phyloP scores from a whole-genome alignment of 441 rosid genomes.

The Croton setiger region DNA sequence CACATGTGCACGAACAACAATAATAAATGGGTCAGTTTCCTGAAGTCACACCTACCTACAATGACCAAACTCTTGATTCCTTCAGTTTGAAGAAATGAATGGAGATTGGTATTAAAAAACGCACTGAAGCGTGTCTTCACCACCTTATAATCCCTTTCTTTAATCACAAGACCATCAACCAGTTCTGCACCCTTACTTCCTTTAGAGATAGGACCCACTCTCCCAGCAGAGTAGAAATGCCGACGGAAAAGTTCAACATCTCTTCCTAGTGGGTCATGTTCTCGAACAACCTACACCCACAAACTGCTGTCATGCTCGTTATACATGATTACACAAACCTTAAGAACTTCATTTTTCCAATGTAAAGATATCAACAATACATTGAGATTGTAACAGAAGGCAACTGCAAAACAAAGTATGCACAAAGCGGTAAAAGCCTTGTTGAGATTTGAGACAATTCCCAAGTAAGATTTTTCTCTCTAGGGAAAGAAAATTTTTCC shows the following conservation, averaged over 20 bases:
- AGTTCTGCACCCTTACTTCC: slow-evolving; percentile 61
- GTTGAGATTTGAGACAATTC: background rate
- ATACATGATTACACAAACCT: slow-evolving; percentile 3
- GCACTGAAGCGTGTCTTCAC: slow-evolving; percentile 89
- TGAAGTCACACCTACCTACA: slow-evolving; percentile 41
- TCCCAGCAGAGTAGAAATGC: slow-evolving; percentile 49
- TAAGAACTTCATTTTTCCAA: background rate
- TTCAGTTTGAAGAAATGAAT: slow-evolving; percentile 54
- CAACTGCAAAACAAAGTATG: background rate
- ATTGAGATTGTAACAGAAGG: background rate
- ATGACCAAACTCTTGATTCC: slow-evolving; percentile 50
- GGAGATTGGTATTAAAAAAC: slow-evolving; percentile 67
- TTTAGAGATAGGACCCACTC: slow-evolving; percentile 53
- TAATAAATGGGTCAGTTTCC: background rate
- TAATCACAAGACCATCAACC: slow-evolving; percentile 63
- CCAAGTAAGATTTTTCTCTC: background rate
- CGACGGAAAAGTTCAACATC: slow-evolving; percentile 73
- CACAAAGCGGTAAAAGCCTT: background rate
- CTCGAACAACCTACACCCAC: slow-evolving; percentile 64
- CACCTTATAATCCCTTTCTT: slow-evolving; percentile 73
- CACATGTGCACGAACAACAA: background rate
- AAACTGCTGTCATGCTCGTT: slow-evolving; percentile 3
- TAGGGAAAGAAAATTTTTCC: background rate
- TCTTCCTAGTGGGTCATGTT: slow-evolving; percentile 72
- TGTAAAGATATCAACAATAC: background rate